Evolutionary conservation across 2,329 filamentous ascomycete species (phyloP).

Genomic region (Sclerotinia subarctica): DNA sequence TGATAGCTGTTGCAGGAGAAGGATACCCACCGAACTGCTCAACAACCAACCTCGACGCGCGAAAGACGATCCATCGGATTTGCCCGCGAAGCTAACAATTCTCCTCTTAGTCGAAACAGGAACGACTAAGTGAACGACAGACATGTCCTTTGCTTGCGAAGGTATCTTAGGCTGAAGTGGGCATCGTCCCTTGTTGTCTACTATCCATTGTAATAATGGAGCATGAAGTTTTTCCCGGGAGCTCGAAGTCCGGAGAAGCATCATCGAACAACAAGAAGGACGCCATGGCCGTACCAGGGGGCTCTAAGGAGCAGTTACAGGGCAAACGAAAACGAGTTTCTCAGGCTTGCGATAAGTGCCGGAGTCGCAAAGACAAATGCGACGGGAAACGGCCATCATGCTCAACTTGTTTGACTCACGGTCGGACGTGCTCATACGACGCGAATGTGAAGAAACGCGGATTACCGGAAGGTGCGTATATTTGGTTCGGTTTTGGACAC

Average conservation of each 20-base stretch:
- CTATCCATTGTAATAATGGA: constrained; percentile 21
- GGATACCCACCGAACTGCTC: neutral
- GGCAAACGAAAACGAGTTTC: constrained; percentile 43
- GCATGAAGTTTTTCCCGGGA: constrained; percentile 4
- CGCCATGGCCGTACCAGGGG: neutral
- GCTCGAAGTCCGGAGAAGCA: constrained; percentile 1
- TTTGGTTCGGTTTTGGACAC: neutral
- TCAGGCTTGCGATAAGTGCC: constrained; percentile 54
- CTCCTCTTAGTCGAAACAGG: neutral
- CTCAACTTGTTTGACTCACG: constrained; percentile 54
- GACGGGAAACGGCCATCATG: constrained; percentile 60
- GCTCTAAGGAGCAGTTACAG: constrained; percentile 26
- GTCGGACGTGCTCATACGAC: constrained; percentile 60
- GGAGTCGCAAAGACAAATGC: constrained; percentile 56
- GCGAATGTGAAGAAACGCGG: constrained; percentile 72
- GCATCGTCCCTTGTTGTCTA: constrained; percentile 11
- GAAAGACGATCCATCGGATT: neutral
- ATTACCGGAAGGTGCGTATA: constrained; percentile 59
- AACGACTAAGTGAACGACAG: neutral
- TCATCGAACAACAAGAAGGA: constrained; percentile 23
- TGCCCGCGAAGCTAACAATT: neutral
- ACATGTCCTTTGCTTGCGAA: constrained; percentile 12
- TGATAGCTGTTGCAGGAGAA: neutral
- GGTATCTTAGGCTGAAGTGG: constrained; percentile 11
- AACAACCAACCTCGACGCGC: neutral